Base-by-base conservation (phyloP, 441 rosid genomes). In the Euphorbia celastroides region DNA sequence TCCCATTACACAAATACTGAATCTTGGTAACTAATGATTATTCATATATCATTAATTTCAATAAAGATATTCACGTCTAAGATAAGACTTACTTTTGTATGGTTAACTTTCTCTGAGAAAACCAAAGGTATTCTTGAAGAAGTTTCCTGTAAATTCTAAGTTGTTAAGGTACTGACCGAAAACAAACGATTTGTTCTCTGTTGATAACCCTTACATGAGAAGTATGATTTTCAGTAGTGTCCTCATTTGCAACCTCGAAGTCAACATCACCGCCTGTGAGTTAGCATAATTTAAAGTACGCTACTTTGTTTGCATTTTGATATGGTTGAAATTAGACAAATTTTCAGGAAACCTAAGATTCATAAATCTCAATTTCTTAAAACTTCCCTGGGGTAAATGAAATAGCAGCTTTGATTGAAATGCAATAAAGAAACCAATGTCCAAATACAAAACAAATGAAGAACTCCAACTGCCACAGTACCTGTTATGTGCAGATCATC, bases 71-170 rank as follows among this genome's bases (percentile, higher is more conserved):
- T 32, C 23, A 52, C 28, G 42, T 44, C 34, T 10, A 55, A 51
- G 26, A 71, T 27, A 23, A 6, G 67, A 66, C 75, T 61, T 77
- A 85, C 98, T 94, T 93, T 90, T 54, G 93, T 72, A 57, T 93
- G 92, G 44, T 80, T 88, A 71, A 89, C 89, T 79, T 93, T 93
- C 80, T 90, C 98, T 19, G 98, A 73, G n/a, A 93, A 87, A 67
- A 93, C 79, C 83, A 90, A 79, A 34, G 97, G 96, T 80, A 90
- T 74, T 62, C 85, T 85, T 77, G 96, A 85, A 65, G 84, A 75
- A 61, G 93, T 82, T 55, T 72, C 89, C 97, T 90, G 78, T 30
- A 81, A 70, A 57, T 75, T 22, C 73, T 42, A 70, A 73, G 65
- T 58, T 64, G 70, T 56, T 38, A 69, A 54, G 71, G 46, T 25